Evolutionary conservation across 2,329 filamentous ascomycete species (phyloP), one percentile per base, ranked within the genome.

Genomic region (Colletotrichum tabaci): DNA sequence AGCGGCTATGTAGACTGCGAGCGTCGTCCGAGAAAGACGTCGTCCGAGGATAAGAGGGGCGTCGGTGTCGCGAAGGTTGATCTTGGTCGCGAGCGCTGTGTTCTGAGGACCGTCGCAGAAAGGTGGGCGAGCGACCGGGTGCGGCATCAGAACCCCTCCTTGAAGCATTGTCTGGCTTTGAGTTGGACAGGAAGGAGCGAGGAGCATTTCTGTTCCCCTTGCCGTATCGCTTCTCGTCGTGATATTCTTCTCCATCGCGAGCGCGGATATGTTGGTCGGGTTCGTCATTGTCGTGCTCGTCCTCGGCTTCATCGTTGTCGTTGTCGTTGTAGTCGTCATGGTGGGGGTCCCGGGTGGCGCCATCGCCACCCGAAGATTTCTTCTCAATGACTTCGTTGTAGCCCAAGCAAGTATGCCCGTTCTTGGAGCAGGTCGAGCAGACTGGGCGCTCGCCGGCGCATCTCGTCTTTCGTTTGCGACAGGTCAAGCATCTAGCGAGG

Each of bases 391-490:
- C 77, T 70, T 91, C 90, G 21, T 85, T 87, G 77, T 94, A 94
- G 42, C 92, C 92, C 47, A 92, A 81, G 79, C 92, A 94, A 18
- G 84, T 82, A 77, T 94, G 92, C 12, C 91, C 90, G 77, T 93
- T 93, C 75, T 92, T 92, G 70, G 88, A 87, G 76, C 92, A 94
- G 13, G 92, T 94, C 70, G 91, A 91, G 81, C 92, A 94, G 23
- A 87, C 83, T 68, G 92, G 92, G 73, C 91, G 90, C 81, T 93
- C 92, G 73, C 92, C 92, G 56, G 91, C 92, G 80, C 92, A 94
- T 79, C 92, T 87, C 64, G 92, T 94, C 82, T 94, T 94, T 77
- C 92, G 89, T 80, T 91, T 93, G 77, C 92, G 91, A 82, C 92
- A 94, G 52, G 92, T 93, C 78, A 90, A 84, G 81, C 92, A 93